These are phyloP conservation scores for Cynara cardunculus DNA, from an alignment of 129 eudicot species.

Conservation along the genomic window DNA sequence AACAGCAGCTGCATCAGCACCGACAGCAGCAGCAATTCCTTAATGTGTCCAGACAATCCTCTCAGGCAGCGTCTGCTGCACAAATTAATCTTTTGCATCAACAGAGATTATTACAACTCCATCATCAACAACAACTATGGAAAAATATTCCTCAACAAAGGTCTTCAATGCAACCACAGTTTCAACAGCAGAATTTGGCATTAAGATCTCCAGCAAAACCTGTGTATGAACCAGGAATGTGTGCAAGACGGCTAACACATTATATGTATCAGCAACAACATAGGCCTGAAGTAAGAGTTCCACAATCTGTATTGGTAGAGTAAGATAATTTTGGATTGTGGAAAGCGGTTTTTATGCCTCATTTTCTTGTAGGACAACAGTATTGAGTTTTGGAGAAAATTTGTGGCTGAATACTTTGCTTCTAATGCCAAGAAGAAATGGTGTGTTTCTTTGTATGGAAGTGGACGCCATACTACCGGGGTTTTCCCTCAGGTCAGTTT, in stretches of 20 bases:
- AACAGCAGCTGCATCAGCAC: too few species aligned
- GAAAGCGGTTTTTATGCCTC: neutral
- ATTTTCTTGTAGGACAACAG: constrained; percentile 69
- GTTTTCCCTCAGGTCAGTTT: constrained; percentile 93
- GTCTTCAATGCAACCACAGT: constrained; percentile 59
- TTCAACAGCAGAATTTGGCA: constrained; percentile 66
- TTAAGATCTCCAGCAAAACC: constrained; percentile 77
- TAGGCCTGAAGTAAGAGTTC: constrained; percentile 82
- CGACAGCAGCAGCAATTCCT: constrained; percentile 70
- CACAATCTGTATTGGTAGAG: neutral
- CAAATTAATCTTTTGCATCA: constrained; percentile 77
- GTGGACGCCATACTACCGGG: constrained; percentile 95
- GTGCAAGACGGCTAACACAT: constrained; percentile 92
- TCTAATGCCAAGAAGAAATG: constrained; percentile 97
- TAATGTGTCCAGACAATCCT: constrained; percentile 81
- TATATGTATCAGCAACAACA: constrained; percentile 98
- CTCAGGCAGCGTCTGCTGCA: constrained; percentile 76
- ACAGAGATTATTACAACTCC: constrained; percentile 82
- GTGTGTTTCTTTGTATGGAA: constrained; percentile 99
- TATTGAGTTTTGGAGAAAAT: constrained; percentile 97
- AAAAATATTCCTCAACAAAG: constrained; percentile 87
- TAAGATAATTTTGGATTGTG: neutral
- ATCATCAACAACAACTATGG: constrained; percentile 74
- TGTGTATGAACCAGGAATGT: constrained; percentile 89
- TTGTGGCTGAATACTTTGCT: constrained; percentile 90